Evolutionary conservation across 2,329 filamentous ascomycete genomes (phyloP), one percentile per base, ranked within the genome.

Genomic region (Cordyceps tenuipes): DNA sequence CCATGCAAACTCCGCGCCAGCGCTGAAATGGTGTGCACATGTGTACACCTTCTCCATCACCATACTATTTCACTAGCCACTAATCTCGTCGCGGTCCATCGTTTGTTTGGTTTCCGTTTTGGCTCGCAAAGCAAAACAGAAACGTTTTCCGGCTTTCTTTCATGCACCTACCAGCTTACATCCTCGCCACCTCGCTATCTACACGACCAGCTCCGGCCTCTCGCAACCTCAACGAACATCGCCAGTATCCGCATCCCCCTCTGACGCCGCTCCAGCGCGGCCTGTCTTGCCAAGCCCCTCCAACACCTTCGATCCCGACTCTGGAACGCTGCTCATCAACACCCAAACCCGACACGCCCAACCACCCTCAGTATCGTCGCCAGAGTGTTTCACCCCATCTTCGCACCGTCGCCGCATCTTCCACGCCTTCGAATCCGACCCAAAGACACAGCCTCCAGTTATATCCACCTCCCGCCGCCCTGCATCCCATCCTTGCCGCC

Each of bases 111-210:
- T 4, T 23, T 23, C 4, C 4, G 36, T 23, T 23, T 50, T 44
- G 44, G 29, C 29, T 34, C 34, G 1, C 21, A 46, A 19, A 29
- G 29, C 23, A 31, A 43, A 43, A 58, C 50, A 44, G 2, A 50
- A 48, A 31, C 47, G 21, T 13, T 10, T 4, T 23, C 12, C 15
- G 47, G 23, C 26, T 50, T 57, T 48, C 26, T 50, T 57, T 48
- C 55, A 58, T 58, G 55, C 46, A 59, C 57, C 36, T 59, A n/a
- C 57, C 57, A 47, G 49, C 57, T 17, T 59, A 59, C 57, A 9
- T 58, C 23, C 41, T 52, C 56, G 3, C 49, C 23, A n/a, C 57
- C 46, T 52, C 57, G 46, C 19, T 59, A 8, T 59, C 57, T n/a
- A 10, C 57, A 26, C 57, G 49, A 52, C n/a, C 57, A 17, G 26